phyloP scores from a whole-genome alignment of 257 asterid genomes.

The Paraleonurus japonicus region DNA sequence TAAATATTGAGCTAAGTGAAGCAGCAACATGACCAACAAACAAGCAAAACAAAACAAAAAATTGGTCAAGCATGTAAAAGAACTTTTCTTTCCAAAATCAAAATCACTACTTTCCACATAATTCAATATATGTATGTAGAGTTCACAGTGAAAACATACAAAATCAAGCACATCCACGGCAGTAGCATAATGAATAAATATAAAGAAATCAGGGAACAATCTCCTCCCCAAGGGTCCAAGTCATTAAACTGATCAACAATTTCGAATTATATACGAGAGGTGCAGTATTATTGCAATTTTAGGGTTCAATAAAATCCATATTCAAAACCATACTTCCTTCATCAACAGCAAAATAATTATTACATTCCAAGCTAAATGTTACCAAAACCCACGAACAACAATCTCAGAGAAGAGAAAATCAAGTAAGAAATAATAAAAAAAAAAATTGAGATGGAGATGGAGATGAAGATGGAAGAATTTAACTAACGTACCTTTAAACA shows the following conservation, averaged over 20 bases:
- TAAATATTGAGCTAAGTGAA: constrained; percentile 7
- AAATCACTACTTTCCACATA: not conserved
- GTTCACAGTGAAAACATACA: not conserved
- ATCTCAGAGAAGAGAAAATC: constrained; percentile 10
- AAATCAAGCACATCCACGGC: not conserved
- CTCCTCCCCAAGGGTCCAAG: not conserved
- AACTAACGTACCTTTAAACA: constrained; percentile 22
- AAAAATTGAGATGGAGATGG: not conserved
- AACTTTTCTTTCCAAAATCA: not conserved
- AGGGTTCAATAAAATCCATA: not conserved
- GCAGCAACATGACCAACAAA: not conserved
- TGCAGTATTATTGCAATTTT: not conserved
- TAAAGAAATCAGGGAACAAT: not conserved
- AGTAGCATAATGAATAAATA: not conserved
- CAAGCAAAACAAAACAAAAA: not conserved
- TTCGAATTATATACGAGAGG: not conserved
- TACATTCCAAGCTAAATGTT: not conserved
- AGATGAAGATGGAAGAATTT: not conserved
- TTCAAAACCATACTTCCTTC: not conserved
- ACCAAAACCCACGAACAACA: constrained; percentile 1
- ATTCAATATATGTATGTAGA: no score
- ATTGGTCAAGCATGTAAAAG: not conserved
- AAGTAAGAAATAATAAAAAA: not conserved
- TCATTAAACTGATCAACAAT: not conserved
- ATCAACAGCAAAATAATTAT: constrained; percentile 1